Evolutionary conservation across 495 filamentous ascomycete genomes (phyloP).

Genomic region (Wilcoxina mikolae): DNA sequence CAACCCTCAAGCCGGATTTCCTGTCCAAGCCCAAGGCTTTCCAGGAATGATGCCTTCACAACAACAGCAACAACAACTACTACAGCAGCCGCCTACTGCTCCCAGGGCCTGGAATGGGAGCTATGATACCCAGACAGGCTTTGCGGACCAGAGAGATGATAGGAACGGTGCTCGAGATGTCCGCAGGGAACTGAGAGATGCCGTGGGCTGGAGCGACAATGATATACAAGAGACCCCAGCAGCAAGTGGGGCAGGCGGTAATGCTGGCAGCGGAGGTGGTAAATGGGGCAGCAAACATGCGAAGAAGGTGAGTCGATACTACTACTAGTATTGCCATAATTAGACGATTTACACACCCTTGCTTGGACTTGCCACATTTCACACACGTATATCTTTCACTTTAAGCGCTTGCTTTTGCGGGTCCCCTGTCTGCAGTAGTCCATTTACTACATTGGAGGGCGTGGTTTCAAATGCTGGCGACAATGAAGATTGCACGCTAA

Average conservation of each 20-base stretch:
- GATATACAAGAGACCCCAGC: slow-evolving; percentile 11
- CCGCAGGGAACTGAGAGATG: background rate
- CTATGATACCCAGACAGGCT: background rate
- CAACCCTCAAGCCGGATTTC: background rate
- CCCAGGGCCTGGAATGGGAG: slow-evolving; percentile 1
- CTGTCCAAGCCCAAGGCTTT: background rate
- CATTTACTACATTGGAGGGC: too few relatives aligned
- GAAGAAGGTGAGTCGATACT: slow-evolving; percentile 14
- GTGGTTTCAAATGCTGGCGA: too few relatives aligned
- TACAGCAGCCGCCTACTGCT: background rate
- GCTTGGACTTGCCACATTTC: too few relatives aligned
- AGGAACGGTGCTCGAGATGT: background rate
- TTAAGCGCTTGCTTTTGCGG: too few relatives aligned
- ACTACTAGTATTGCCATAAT: background rate
- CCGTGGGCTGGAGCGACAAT: slow-evolving; percentile 1
- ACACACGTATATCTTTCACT: too few relatives aligned
- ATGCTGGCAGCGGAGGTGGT: slow-evolving; percentile 22
- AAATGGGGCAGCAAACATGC: slow-evolving; percentile 6
- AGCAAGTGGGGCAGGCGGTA: slow-evolving; percentile 11
- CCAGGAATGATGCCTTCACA: background rate
- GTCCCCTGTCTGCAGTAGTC: too few relatives aligned
- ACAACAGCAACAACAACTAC: slow-evolving; percentile 1
- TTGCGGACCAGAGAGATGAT: background rate
- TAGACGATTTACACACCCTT: background rate
- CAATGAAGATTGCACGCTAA: too few relatives aligned